A percentile compares a stretch with the other conserved stretches of the same genome.
Conservation (phyloP, 352 stramenopile genomes). For the Proteromonas lacertae region DNA sequence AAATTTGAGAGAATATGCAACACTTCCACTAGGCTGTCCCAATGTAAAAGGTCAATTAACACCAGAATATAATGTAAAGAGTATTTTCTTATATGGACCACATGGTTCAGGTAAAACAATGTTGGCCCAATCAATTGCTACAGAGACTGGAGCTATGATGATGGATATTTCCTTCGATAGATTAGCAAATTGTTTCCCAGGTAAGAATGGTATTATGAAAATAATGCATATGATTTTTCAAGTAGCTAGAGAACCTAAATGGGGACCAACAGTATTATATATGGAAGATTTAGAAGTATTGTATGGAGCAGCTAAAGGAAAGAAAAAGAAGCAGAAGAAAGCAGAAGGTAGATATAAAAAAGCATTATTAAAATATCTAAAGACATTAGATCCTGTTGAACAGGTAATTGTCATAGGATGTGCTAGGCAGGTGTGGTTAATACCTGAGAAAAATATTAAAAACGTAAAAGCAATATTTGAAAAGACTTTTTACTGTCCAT, state of each 20-base stretch:
- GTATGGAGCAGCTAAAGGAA: slow-evolving; percentile 23
- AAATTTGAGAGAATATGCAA: slow-evolving; percentile 44
- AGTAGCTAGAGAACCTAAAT: slow-evolving; percentile 32
- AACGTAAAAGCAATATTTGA: slow-evolving; percentile 56
- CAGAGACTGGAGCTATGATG: slow-evolving; percentile 41
- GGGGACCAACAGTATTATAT: slow-evolving; percentile 59
- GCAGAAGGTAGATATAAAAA: slow-evolving; percentile 52
- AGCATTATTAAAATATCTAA: slow-evolving; percentile 48
- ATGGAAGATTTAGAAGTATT: slow-evolving; percentile 55
- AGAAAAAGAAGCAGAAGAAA: slow-evolving; percentile 27
- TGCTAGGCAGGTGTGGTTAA: no score
- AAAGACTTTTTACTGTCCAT: slow-evolving; percentile 55
- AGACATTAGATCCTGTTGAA: slow-evolving; percentile 32
- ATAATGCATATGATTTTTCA: slow-evolving; percentile 67
- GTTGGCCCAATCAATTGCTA: slow-evolving; percentile 46
- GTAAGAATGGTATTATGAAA: slow-evolving; percentile 48
- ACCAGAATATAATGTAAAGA: slow-evolving; percentile 24
- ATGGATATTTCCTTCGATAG: slow-evolving; percentile 51
- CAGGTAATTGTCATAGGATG: slow-evolving; percentile 50
- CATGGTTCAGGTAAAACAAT: slow-evolving; percentile 55
- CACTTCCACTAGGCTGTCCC: slow-evolving; percentile 36
- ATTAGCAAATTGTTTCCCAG: slow-evolving; percentile 37
- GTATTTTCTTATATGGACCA: slow-evolving; percentile 55
- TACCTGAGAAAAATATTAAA: slow-evolving; percentile 34
- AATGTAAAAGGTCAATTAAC: slow-evolving; percentile 28